Base-by-base conservation (phyloP, 2,329 filamentous ascomycete species). In the Tolypocladium amazonense region DNA sequence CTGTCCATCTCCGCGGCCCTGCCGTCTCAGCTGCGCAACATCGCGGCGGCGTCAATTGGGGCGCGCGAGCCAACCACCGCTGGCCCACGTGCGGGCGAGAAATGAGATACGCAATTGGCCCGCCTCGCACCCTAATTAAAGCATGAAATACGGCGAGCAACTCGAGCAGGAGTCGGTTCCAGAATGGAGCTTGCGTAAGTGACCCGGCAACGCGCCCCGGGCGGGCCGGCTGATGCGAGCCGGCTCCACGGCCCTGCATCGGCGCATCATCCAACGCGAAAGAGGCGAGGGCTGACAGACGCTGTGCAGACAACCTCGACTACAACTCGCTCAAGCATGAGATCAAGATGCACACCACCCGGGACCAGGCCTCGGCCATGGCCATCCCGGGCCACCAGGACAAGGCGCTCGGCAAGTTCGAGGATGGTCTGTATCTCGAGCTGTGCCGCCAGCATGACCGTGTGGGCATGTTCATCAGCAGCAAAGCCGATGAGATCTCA, bases 291-390 rank as follows among this genome's bases (percentile, higher is more conserved):
- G 50, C 50, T 53, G 50, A 53, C 50, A 6, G 3, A 35, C 20
- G 18, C 20, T 47, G 50, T 11, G 25, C 52, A 90, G 88, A 92
- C 72, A 94, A 95, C 73, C 85, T 95, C 73, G 90, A 94, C 73
- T 95, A 95, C 79, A 90, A 93, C 72, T 88, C 89, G 56, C 82
- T 95, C 64, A 95, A 95, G 74, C 82, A 89, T 71, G 81, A 90
- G 68, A 93, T 95, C 78, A 94, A 93, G 72, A 82, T 82, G 62
- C 84, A 91, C 70, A 95, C 90, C 1, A 88, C 86, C 15, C 83
- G 81, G 53, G 84, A 87, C 72, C 84, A 88, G 67, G 87, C 86
- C 56, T 79, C 78, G 35, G 87, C 88, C 54, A 84, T 92, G 59
- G 81, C 86, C 25, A 92, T 94, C 59, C 90, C 90, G 1, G 89